These are phyloP conservation scores for Boechera divaricarpa DNA, from an alignment of 345 rosid species.

Conservation along the genomic window DNA sequence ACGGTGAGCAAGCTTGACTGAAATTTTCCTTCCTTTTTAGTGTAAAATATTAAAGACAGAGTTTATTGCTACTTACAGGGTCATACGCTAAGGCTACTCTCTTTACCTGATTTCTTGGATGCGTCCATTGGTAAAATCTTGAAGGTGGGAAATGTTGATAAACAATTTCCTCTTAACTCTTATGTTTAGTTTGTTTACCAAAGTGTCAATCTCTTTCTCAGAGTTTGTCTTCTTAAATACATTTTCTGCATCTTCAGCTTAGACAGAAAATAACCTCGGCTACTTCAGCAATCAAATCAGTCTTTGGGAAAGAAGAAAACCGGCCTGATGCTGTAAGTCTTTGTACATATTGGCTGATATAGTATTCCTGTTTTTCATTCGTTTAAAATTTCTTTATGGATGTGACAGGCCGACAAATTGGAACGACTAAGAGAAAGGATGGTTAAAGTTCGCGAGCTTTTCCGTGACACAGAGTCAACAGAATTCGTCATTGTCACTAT, in stretches of 20 bases:
- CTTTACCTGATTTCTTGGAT: conserved; percentile 94
- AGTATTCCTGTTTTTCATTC: conserved; percentile 23
- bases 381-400: conserved; percentile 14
- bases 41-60: conserved; percentile 16
- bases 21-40: background rate
- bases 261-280: conserved; percentile 89
- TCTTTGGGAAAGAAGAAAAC: conserved; percentile 81
- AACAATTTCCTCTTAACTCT: background rate
- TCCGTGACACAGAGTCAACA: conserved; percentile 85
- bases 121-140: conserved; percentile 96
- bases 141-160: conserved; percentile 57
- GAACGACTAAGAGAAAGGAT: conserved; percentile 90
- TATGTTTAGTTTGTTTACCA: conserved; percentile 16
- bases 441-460: conserved; percentile 97
- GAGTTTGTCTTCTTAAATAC: conserved; percentile 9
- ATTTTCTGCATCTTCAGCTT: conserved; percentile 61
- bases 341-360: conserved; percentile 31
- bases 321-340: conserved; percentile 69
- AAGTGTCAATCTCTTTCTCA: conserved; percentile 20
- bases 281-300: conserved; percentile 94
- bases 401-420: conserved; percentile 76
- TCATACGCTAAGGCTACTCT: conserved; percentile 86
- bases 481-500: conserved; percentile 96
- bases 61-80: conserved; percentile 58
- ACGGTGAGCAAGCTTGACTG: conserved; percentile 61